Conservation (phyloP, 768 basidiomycete genomes). For the Leccinum incarnatum region DNA sequence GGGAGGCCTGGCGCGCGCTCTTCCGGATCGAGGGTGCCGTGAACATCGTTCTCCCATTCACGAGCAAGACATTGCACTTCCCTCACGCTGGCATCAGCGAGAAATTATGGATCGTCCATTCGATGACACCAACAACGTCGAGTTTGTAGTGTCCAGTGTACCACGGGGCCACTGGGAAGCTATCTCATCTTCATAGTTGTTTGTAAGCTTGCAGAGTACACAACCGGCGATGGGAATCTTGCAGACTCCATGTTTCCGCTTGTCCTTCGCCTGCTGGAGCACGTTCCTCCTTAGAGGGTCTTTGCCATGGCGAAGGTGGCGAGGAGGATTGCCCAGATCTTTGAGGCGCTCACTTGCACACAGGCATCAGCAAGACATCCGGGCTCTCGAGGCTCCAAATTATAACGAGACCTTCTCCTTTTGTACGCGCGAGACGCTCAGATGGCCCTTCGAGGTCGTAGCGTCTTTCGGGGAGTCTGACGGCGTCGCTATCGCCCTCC, state of each 20-base stretch:
- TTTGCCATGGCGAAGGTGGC: constrained; percentile 32
- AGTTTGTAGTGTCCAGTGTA: constrained; percentile 44
- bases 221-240: not conserved
- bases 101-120: constrained; percentile 32
- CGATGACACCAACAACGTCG: constrained; percentile 9
- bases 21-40: constrained; percentile 28
- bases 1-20: constrained; percentile 31
- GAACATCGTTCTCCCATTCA: constrained; percentile 42
- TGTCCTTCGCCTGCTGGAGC: not conserved
- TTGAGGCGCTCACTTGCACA: constrained; percentile 34
- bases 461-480: no score
- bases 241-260: not conserved
- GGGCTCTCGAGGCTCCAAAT: constrained; percentile 22
- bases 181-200: no score
- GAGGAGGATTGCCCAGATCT: constrained; percentile 43
- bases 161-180: no score
- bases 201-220: no score
- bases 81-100: not conserved
- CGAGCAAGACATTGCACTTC: constrained; percentile 24
- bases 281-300: not conserved
- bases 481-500: no score
- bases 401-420: no score
- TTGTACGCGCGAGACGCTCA: no score
- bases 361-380: not conserved
- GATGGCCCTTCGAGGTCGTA: no score